Evolutionary conservation across 202 grass and related monocot species (phyloP).

Genomic region (Zoysia matrella): DNA sequence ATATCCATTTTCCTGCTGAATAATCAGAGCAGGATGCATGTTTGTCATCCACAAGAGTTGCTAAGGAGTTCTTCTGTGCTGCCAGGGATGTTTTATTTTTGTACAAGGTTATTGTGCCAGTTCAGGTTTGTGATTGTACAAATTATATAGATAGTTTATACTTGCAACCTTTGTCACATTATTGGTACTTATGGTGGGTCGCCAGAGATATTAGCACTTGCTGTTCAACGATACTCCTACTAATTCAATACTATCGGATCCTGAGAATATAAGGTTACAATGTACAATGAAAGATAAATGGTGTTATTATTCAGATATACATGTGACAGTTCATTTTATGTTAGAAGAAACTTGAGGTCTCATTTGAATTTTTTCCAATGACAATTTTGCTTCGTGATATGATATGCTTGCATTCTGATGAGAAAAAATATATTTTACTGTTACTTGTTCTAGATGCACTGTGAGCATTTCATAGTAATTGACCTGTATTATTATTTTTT

Average conservation of each 20-base stretch:
- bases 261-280: background rate
- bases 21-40: conserved; percentile 95
- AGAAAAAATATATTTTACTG: background rate
- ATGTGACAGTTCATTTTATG: background rate
- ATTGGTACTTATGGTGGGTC: conserved; percentile 21
- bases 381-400: background rate
- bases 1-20: conserved; percentile 56
- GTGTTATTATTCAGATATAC: background rate
- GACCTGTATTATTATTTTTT: conserved; percentile 30
- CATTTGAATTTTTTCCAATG: background rate
- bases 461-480: conserved; percentile 30
- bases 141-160: conserved; percentile 21
- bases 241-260: background rate
- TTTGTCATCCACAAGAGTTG: conserved; percentile 86
- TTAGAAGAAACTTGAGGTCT: background rate
- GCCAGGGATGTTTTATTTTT: conserved; percentile 93
- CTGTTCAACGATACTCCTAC: background rate
- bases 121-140: conserved; percentile 68
- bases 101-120: conserved; percentile 86
- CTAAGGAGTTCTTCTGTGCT: conserved; percentile 91
- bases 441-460: conserved; percentile 27
- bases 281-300: background rate
- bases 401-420: background rate
- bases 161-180: conserved; percentile 7
- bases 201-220: background rate